Evolutionary conservation across 805 yeast genomes (phyloP).

Genomic region (Wickerhamia fluorescens): DNA sequence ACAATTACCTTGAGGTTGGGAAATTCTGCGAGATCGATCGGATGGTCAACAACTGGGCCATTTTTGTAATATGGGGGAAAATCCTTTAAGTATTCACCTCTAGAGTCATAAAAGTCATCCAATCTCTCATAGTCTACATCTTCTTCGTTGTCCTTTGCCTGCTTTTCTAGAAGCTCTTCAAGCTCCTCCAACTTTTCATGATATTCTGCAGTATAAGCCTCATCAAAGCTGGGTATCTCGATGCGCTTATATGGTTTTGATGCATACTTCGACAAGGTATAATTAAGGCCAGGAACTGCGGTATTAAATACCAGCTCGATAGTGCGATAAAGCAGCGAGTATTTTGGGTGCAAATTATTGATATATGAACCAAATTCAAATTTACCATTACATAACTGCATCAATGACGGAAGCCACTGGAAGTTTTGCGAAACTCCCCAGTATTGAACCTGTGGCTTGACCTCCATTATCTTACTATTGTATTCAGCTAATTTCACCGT

Average conservation of each 20-base stretch:
- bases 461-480: conserved; percentile 1
- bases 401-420: conserved; percentile 12
- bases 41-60: conserved; percentile 4
- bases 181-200: conserved; percentile 6
- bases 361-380: conserved; percentile 28
- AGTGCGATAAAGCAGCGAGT: conserved; percentile 17
- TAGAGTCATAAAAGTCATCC: background rate
- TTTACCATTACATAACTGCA: conserved; percentile 2
- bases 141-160: too few relatives aligned
- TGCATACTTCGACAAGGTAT: conserved; percentile 16
- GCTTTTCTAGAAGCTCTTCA: conserved; percentile 4
- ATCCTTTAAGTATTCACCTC: conserved; percentile 1
- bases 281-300: conserved; percentile 26
- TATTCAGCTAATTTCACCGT: background rate
- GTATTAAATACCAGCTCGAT: conserved; percentile 24
- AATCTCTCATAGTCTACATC: background rate
- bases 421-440: conserved; percentile 6
- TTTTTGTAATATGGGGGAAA: conserved; percentile 2
- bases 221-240: conserved; percentile 9
- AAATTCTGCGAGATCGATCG: conserved; percentile 11
- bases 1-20: conserved; percentile 28
- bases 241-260: conserved; percentile 12
- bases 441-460: conserved; percentile 3
- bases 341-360: conserved; percentile 33
- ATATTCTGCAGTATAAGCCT: conserved; percentile 11